Percentiles rank a stretch among this genome's conserved stretches.
phyloP scores from a whole-genome alignment of 345 rosid genomes.

The Brassica juncea region DNA sequence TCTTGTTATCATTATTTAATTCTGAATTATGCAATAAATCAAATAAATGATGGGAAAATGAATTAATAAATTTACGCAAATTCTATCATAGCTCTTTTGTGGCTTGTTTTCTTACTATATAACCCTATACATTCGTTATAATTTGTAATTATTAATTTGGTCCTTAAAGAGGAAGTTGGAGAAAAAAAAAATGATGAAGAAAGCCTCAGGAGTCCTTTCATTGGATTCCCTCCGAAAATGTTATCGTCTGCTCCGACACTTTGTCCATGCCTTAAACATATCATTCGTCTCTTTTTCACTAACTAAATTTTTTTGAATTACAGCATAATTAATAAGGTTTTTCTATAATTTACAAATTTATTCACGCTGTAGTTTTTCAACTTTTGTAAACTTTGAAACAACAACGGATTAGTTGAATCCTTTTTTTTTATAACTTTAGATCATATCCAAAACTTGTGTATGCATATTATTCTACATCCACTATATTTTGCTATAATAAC shows the following conservation, averaged over 20 bases:
- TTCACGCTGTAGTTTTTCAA: neutral
- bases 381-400: slow-evolving; percentile 4
- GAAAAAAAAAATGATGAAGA: slow-evolving; percentile 27
- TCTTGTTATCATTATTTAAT: slow-evolving; percentile 4
- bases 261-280: slow-evolving; percentile 15
- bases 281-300: neutral
- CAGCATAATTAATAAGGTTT: neutral
- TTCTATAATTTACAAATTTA: neutral
- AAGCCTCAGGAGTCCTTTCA: slow-evolving; percentile 44
- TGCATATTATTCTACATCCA: slow-evolving; percentile 9
- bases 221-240: slow-evolving; percentile 41
- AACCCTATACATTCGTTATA: neutral
- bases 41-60: slow-evolving; percentile 1
- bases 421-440: slow-evolving; percentile 3
- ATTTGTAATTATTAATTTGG: slow-evolving; percentile 15
- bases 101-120: slow-evolving; percentile 28
- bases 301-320: neutral
- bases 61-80: neutral
- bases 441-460: slow-evolving; percentile 27
- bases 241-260: slow-evolving; percentile 20
- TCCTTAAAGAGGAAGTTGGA: neutral
- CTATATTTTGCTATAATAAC: neutral
- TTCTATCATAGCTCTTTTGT: slow-evolving; percentile 6
- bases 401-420: slow-evolving; percentile 15
- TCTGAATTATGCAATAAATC: slow-evolving; percentile 6